phyloP scores from a whole-genome alignment of 148 eudicot species.

The Rhododendron henanense region DNA sequence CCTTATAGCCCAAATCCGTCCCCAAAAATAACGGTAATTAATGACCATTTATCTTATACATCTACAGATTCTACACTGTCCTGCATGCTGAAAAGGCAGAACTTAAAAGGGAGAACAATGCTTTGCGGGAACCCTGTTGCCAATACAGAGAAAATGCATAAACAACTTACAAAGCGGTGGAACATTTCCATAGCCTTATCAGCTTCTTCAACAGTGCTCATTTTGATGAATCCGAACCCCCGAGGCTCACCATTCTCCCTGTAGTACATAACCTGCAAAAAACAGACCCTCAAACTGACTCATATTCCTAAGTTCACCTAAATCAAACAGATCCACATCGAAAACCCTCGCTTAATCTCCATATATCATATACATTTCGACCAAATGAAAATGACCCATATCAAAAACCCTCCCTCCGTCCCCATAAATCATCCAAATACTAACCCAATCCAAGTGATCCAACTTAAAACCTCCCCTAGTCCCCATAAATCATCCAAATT shows the following conservation, averaged over 20 bases:
- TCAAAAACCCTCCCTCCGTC: neutral
- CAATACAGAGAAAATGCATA: slow-evolving; percentile 1
- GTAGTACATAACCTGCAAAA: slow-evolving; percentile 69
- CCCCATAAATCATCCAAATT: neutral
- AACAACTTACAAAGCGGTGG: slow-evolving; percentile 33
- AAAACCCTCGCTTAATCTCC: too few species aligned
- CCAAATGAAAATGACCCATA: neutral
- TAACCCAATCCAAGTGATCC: too few species aligned
- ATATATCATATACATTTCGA: too few species aligned
- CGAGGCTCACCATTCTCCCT: slow-evolving; percentile 86
- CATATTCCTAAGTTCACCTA: too few species aligned
- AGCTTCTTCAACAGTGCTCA: slow-evolving; percentile 88
- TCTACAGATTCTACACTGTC: too few species aligned
- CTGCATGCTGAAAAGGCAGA: too few species aligned
- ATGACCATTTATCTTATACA: too few species aligned
- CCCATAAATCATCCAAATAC: neutral
- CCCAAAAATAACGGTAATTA: too few species aligned
- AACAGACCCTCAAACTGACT: too few species aligned
- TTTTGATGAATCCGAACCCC: slow-evolving; percentile 91
- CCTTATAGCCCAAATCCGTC: too few species aligned
- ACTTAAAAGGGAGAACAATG: too few species aligned
- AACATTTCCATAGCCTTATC: slow-evolving; percentile 74
- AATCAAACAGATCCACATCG: neutral
- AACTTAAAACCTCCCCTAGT: neutral
- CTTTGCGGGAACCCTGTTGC: too few species aligned